Base-by-base conservation (phyloP, 345 rosid genomes). In the Eucalyptus polyanthemos region DNA sequence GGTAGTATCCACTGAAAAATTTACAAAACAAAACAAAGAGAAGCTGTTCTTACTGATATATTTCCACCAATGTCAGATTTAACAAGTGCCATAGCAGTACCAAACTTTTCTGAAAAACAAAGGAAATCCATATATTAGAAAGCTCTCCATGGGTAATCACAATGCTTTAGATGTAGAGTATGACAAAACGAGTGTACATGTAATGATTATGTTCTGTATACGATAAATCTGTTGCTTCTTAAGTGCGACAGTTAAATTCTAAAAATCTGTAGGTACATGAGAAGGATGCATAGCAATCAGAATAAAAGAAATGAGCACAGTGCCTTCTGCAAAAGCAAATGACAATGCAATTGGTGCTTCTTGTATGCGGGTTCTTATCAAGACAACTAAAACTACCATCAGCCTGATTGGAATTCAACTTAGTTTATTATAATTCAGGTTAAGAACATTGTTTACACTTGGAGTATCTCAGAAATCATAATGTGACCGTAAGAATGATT, bases 51-150 rank as follows among this genome's bases (percentile, higher is more conserved):
- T 91, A 98, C 99, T 93, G 97, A 88, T 69, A 97, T 94, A 91
- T 97, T 97, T 50, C 99, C 99, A 53, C 98, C 97, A 58, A 98
- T 90, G 92, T 98, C 99, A 90, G 95, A 89, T 93, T 98, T 98
- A 89, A 98, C 98, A 29, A 98, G 97, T 25, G 95, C 50, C 98
- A 98, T 94, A 87, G 99, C 97, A 50, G 98, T 93, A 90, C 99
- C 99, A 92, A 98, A 98, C 90, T 98, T 95, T 34, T 98, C 99
- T 97, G 95, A 8, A 58, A 88, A 60, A 85, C 90, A 87, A 86
- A 80, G 27, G 29, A 31, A 14, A 80, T n/a, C 37, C 34, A 29
- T 81, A 88, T 27, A 81, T 50, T 25, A 87, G 86, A 31, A 45
- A 53, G 86, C 54, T 21, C 87, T 12, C 27, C 50, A 54, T 31